A percentile compares a stretch with the other conserved stretches of the same genome.
Conservation (phyloP, 2,329 filamentous ascomycete genomes). For the Thelonectria rubi region DNA sequence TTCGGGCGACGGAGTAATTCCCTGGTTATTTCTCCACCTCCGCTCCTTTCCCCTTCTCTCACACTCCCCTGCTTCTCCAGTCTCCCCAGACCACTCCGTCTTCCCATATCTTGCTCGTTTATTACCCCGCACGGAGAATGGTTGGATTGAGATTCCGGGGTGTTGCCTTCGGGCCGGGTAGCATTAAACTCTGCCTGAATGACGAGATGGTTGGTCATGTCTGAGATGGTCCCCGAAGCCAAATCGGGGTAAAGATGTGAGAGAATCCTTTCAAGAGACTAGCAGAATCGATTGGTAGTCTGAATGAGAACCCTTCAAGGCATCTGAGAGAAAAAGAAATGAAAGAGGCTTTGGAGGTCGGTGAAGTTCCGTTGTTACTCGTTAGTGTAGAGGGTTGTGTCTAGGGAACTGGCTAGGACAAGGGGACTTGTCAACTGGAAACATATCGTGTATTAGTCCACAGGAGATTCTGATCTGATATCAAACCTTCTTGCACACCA, state of each 20-base stretch:
- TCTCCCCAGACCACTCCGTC: slow-evolving; percentile 17
- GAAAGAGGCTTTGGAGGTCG: background rate
- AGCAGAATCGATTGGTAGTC: background rate
- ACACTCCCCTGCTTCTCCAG: background rate
- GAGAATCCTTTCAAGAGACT: background rate
- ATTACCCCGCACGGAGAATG: slow-evolving; percentile 22
- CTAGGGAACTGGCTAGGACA: background rate
- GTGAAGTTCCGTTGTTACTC: slow-evolving; percentile 15
- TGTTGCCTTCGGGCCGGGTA: background rate
- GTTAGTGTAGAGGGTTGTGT: background rate
- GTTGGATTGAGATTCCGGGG: background rate
- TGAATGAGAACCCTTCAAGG: background rate
- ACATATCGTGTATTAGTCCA: background rate
- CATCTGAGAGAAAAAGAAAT: background rate
- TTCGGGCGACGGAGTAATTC: slow-evolving; percentile 8
- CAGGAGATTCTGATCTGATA: background rate
- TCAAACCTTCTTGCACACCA: background rate
- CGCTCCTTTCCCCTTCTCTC: slow-evolving; percentile 2
- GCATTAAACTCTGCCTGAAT: background rate
- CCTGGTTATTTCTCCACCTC: slow-evolving; percentile 17
- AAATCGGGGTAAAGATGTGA: background rate
- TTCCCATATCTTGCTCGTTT: slow-evolving; percentile 8
- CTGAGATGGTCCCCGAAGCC: background rate
- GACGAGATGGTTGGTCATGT: background rate
- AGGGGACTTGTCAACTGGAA: background rate